Evolutionary conservation across 768 basidiomycete species (phyloP), one percentile per base, ranked within the genome.

Genomic region (Sarcomyxa edulis): DNA sequence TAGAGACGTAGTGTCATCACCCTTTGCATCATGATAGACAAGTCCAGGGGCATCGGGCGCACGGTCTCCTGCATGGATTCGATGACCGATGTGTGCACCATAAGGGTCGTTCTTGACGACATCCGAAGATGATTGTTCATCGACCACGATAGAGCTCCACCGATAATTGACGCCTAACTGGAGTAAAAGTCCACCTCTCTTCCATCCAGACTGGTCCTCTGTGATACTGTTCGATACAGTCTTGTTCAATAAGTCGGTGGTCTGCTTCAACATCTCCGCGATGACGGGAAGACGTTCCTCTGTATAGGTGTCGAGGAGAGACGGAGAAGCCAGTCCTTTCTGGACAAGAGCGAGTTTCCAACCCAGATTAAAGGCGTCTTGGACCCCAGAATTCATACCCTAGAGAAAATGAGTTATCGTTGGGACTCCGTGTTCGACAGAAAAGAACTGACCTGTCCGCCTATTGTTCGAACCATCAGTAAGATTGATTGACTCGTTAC

Each of bases 161-260:
- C 63, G 47, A n/a, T 71, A 78, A 52, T 78, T 78, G 30, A 77
- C 59, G 6, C 71, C 73, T 24, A 76, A 64, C 52, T 72, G 69
- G 14, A 53, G 46, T 4, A 72, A 40, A 2, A 50, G 48, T 12
- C 50, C 48, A 3, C 35, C 37, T 16, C 50, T 50, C 11, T 52
- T 42, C 52, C 53, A 56, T 7, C 39, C 38, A 14, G 45, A 49
- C 6, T 33, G 18, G 15, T 33, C 31, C 18, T 32, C 39, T 24
- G 16, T 32, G 19, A 33, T 22, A 18, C 16, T 22, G 3, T 18
- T 26, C 18, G 47, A 35, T 14, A 41, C 31, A 25, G 43, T 36
- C 21, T 48, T 40, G 25, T 21, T n/a, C n/a, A 45, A 45, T 9
- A 59, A 36, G 11, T 20, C n/a, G 3, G 44, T 50, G 7, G 56